phyloP scores from a whole-genome alignment of 345 rosid genomes.

The Streptanthus diversifolius region DNA sequence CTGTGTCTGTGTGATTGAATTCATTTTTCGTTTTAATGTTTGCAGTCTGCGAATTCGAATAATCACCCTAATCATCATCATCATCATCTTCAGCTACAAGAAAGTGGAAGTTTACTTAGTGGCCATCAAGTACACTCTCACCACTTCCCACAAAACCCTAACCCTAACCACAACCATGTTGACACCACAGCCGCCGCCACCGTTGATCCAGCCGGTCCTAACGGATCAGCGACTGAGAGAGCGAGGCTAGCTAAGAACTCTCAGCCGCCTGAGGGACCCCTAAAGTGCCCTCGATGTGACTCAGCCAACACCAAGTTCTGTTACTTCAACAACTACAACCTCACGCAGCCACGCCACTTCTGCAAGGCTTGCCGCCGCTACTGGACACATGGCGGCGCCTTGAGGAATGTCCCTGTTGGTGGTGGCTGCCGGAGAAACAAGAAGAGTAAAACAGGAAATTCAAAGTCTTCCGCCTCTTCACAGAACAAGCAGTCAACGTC shows the following conservation, averaged over 20 bases:
- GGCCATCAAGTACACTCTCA: conserved; percentile 28
- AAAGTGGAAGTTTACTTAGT: conserved; percentile 22
- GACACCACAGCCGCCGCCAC: background rate
- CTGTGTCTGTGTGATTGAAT: background rate
- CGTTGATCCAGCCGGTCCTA: conserved; percentile 9
- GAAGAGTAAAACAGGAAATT: conserved; percentile 30
- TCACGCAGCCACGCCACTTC: conserved; percentile 40
- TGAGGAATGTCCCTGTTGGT: conserved; percentile 39
- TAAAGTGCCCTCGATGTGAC: conserved; percentile 38
- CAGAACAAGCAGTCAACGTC: conserved; percentile 33
- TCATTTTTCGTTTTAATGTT: background rate
- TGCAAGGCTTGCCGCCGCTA: conserved; percentile 41
- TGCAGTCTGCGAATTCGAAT: conserved; percentile 30
- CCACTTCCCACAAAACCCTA: conserved; percentile 36
- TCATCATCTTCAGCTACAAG: conserved; percentile 34
- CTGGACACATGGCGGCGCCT: conserved; percentile 40
- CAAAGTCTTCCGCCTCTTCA: conserved; percentile 30
- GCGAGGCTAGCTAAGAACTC: conserved; percentile 30
- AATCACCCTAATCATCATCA: conserved; percentile 21
- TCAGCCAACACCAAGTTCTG: conserved; percentile 39
- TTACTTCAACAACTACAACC: conserved; percentile 40
- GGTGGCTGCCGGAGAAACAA: conserved; percentile 40
- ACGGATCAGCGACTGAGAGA: conserved; percentile 27
- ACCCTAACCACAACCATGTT: conserved; percentile 29
- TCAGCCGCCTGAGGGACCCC: conserved; percentile 30